Evolutionary conservation across 805 yeast genomes (phyloP), one percentile per base, ranked within the genome.

Genomic region (Pachysolen tannophilus): DNA sequence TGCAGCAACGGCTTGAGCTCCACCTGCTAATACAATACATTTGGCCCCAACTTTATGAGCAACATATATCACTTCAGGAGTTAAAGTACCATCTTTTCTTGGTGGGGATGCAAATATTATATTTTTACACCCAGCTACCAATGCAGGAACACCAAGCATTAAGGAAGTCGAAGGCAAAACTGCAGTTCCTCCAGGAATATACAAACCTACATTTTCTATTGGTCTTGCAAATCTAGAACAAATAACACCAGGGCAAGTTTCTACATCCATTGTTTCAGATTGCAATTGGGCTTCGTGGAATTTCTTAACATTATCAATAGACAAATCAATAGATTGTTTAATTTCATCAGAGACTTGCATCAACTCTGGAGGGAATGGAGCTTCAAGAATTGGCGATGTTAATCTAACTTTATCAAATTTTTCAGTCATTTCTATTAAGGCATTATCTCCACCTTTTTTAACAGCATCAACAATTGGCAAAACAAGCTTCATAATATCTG

Each of bases 131-230:
- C 96, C 96, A 19, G 99, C 99, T 42, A 88, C 99, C 56, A 78
- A 75, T 14, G 98, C 98, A 16, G 99, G 99, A 34, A 92, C 96
- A 51, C 98, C 97, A 48, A 92, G 72, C 97, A 92, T 92, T 61
- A 92, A 72, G 5, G 97, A 94, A 10, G 99, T 92, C 14, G 97
- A 90, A 28, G 99, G 99, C 45, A 92, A 71, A 23, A 92, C 90
- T 3, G 99, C 99, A 29, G 97, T 87, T 48, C 99, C 99, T 49
- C 99, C 99, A 36, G 99, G 99, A 41, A 92, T 84, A 54, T 92
- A 92, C 40, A 94, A 72, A 41, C 98, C 99, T 36, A 92, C 98
- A 40, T 75, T 78, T 52, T 86, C 95, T 47, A 92, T 87, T 6
- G 98, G 92, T 51, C 95, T 78, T 11, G 97, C 83, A 58, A 92